Evolutionary conservation across 495 filamentous ascomycete genomes (phyloP), one percentile per base, ranked within the genome.

Genomic region (Penicillium atrosanguineum): DNA sequence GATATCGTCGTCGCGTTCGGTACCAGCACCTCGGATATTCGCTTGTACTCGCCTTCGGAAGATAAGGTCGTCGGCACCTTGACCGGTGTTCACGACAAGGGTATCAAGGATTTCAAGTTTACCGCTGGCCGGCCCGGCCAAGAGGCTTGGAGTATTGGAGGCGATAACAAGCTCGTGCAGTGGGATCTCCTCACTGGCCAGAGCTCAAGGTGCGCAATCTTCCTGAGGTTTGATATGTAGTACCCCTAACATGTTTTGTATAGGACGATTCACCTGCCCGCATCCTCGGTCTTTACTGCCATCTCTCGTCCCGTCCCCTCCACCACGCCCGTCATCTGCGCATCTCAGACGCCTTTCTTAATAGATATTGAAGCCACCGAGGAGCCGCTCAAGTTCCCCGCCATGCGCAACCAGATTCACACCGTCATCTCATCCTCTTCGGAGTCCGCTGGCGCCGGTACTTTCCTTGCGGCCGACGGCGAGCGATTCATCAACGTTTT

Each of bases 61-160:
- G 77, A 77, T 45, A 76, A 72, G 61, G 57, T 80, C 31, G 65
- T 81, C 11, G 76, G 78, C 7, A 68, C 61, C n/a, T 60, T 85
- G 44, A 70, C 69, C 23, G 79, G 72, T 31, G 79, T 58, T 5
- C 82, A 85, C 62, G 71, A 79, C 1, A 75, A 75, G 48, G 82
- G 74, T 19, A 76, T 83, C 48, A 72, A 70, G 62, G 76, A 80
- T 54, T 83, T 85, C 67, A 79, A 81, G 56, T 85, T 85, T 55
- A 79, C 73, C 2, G 70, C 76, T 34, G 69, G 64, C 28, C 60
- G 64, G 2, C 55, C 72, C 25, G 64, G 59, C 48, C 61, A 70
- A 52, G 62, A 83, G 50, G 82, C 71, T 20, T 85, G 82, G 82
- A 84, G 82, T 73, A 73, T 82, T 48, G 82, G 82, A 34, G 74